phyloP scores from a whole-genome alignment of 2,329 filamentous ascomycete species.

The Monosporascus sp. region DNA sequence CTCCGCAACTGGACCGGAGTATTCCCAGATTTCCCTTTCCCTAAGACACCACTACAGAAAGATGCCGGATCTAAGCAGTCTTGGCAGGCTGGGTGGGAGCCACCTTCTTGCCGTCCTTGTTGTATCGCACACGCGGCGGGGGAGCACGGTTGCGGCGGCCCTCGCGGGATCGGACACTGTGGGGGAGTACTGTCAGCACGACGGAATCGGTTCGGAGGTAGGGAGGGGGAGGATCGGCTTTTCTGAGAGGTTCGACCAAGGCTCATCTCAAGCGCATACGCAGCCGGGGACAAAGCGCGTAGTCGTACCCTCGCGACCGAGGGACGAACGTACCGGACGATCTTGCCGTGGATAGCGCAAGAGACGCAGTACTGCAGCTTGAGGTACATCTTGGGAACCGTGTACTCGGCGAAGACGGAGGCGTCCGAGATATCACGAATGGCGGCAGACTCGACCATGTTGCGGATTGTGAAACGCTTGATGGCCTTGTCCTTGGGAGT shows the following conservation, averaged over 20 bases:
- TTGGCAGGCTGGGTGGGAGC: constrained; percentile 76
- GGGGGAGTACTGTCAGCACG: constrained; percentile 35
- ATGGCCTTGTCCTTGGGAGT: constrained; percentile 99
- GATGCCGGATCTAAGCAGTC: constrained; percentile 36
- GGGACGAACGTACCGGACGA: constrained; percentile 87
- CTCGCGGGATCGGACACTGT: constrained; percentile 91
- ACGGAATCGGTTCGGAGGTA: constrained; percentile 15
- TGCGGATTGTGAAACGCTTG: constrained; percentile 99
- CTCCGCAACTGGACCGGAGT: constrained; percentile 20
- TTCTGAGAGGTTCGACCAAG: constrained; percentile 47
- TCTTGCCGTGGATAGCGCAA: constrained; percentile 99
- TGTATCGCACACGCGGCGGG: constrained; percentile 96
- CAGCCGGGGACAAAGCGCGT: constrained; percentile 25
- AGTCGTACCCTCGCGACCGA: constrained; percentile 50
- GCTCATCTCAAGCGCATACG: constrained; percentile 48
- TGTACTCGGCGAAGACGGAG: constrained; percentile 98
- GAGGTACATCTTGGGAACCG: constrained; percentile 99
- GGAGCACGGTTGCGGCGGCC: constrained; percentile 99
- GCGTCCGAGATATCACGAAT: constrained; percentile 99
- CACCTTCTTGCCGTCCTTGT: constrained; percentile 99
- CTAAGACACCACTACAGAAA: constrained; percentile 15
- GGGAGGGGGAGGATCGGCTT: constrained; percentile 16
- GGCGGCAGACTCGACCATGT: constrained; percentile 99
- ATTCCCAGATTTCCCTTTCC: constrained; percentile 17
- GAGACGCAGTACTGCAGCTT: constrained; percentile 99